A percentile compares a stretch with the other conserved stretches of the same genome.
phyloP scores from a whole-genome alignment of 129 eudicot genomes.

The Chrysanthemum makinoi region DNA sequence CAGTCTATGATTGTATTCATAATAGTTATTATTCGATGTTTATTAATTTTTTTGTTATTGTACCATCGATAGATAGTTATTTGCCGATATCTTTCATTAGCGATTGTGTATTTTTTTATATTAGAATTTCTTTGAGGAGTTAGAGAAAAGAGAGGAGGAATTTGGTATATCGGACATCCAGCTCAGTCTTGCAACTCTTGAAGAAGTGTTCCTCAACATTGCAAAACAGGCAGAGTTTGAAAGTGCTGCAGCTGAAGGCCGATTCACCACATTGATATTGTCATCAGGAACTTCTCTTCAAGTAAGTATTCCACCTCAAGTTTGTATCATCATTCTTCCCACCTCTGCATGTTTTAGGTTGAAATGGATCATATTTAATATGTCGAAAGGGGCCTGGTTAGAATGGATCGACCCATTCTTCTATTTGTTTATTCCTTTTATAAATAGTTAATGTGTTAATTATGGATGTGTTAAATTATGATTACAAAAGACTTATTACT shows the following conservation, averaged over 20 bases:
- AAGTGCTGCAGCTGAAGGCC: constrained; percentile 76
- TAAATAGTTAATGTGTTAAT: constrained; percentile 1
- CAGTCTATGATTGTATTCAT: too few species aligned
- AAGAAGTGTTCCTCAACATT: constrained; percentile 95
- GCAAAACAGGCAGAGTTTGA: constrained; percentile 84
- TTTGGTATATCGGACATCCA: constrained; percentile 84
- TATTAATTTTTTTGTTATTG: neutral
- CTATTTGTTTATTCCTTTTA: neutral
- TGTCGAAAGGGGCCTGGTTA: neutral
- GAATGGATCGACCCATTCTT: neutral
- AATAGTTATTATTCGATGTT: too few species aligned
- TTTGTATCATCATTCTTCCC: neutral
- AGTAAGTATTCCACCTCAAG: constrained; percentile 38
- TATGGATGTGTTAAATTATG: neutral
- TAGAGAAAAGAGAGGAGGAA: constrained; percentile 72
- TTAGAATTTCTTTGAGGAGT: constrained; percentile 73
- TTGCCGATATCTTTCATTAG: neutral
- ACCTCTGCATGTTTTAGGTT: neutral
- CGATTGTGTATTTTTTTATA: neutral
- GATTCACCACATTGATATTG: constrained; percentile 57
- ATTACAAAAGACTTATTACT: neutral
- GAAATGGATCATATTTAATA: neutral
- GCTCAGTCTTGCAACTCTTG: constrained; percentile 84
- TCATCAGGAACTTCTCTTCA: constrained; percentile 69
- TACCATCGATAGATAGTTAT: neutral